phyloP scores from a whole-genome alignment of 768 basidiomycete genomes.

The Psilocybe cyanescens region DNA sequence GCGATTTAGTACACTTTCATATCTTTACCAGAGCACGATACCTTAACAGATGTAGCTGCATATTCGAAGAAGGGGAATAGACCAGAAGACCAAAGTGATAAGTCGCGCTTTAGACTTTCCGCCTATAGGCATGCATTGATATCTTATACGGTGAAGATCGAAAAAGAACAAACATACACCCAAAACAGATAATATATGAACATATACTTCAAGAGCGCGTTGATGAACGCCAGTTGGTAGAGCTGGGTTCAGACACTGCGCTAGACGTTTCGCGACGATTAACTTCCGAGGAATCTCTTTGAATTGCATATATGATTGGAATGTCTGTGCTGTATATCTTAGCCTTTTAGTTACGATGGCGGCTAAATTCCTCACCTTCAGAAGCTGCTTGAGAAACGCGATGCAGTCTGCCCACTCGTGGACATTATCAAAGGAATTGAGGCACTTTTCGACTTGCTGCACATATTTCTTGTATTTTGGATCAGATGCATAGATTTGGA shows the following conservation, averaged over 20 bases:
- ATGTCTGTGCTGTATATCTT: constrained; percentile 56
- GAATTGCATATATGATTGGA: constrained; percentile 93
- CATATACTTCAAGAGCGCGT: constrained; percentile 93
- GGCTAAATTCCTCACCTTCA: constrained; percentile 64
- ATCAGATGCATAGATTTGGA: constrained; percentile 71
- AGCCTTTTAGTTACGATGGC: neutral
- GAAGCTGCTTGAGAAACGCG: constrained; percentile 90
- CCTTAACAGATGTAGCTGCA: constrained; percentile 98
- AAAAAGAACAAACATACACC: constrained; percentile 61
- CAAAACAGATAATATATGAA: constrained; percentile 87
- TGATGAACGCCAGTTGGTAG: constrained; percentile 97
- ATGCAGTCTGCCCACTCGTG: constrained; percentile 99
- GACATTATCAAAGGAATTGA: constrained; percentile 92
- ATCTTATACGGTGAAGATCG: constrained; percentile 10
- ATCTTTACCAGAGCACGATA: constrained; percentile 29
- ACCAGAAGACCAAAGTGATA: constrained; percentile 93
- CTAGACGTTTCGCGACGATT: constrained; percentile 90
- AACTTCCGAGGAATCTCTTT: constrained; percentile 96
- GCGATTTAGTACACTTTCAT: neutral
- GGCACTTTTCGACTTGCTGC: constrained; percentile 89
- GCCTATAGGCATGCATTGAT: constrained; percentile 40
- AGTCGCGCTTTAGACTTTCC: constrained; percentile 85
- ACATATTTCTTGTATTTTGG: constrained; percentile 95
- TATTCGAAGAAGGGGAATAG: constrained; percentile 99
- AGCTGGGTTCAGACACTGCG: constrained; percentile 98